Evolutionary conservation across 208 protist species (phyloP).

Genomic region (Trypanosoma vivax): DNA sequence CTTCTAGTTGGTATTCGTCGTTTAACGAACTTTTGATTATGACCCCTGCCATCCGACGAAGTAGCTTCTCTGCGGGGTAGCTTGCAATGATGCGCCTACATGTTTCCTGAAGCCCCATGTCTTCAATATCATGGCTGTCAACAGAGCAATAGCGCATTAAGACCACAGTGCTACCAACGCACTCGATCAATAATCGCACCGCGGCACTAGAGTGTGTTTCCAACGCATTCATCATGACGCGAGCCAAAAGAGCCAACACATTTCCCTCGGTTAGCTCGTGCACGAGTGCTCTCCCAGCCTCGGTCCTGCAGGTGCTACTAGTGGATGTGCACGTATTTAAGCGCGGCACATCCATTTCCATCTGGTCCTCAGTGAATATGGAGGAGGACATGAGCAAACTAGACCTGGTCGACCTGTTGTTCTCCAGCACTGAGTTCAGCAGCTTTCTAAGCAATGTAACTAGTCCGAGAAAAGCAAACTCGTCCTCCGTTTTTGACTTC

Average conservation of each 20-base stretch:
- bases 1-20: no score
- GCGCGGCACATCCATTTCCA: no score
- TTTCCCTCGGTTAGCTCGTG: background rate
- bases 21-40: no score
- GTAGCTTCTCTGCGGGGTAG: background rate
- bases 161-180: constrained; percentile 28
- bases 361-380: no score
- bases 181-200: constrained; percentile 29
- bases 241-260: background rate
- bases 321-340: no score
- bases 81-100: constrained; percentile 7
- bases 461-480: constrained; percentile 17
- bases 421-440: background rate
- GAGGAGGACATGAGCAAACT: no score
- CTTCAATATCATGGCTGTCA: background rate
- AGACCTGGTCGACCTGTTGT: no score
- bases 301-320: background rate
- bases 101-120: background rate
- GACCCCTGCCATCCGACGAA: no score
- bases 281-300: background rate
- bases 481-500: constrained; percentile 27
- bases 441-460: constrained; percentile 22
- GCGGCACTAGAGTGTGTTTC: constrained; percentile 26
- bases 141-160: constrained; percentile 23
- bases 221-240: background rate